These are phyloP conservation scores for Macrolepiota fuliginosa DNA, from an alignment of 768 basidiomycete genomes.

Conservation along the genomic window DNA sequence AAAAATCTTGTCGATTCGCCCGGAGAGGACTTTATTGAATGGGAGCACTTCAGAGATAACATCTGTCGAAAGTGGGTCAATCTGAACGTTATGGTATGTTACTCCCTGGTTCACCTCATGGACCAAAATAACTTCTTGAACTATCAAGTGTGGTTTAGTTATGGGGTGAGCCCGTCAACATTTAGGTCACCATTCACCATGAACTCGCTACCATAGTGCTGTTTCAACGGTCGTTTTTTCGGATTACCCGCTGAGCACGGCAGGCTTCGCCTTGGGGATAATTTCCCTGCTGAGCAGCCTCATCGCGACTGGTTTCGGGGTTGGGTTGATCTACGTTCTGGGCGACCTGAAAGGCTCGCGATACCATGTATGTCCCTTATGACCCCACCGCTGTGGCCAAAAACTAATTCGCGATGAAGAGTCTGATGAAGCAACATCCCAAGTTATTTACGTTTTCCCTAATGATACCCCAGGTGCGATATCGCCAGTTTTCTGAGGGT, in stretches of 20 bases:
- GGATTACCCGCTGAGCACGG: slow-evolving; percentile 5
- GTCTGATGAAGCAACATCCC: slow-evolving; percentile 6
- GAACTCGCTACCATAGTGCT: background rate
- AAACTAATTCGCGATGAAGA: background rate
- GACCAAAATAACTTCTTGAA: background rate
- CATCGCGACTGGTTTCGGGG: slow-evolving; percentile 14
- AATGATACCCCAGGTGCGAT: slow-evolving; percentile 10
- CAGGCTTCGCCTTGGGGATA: slow-evolving; percentile 9
- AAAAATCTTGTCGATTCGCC: background rate
- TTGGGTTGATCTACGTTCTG: slow-evolving; percentile 14
- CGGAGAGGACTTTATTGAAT: slow-evolving; percentile 6
- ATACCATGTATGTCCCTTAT: slow-evolving; percentile 4
- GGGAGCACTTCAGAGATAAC: slow-evolving; percentile 13
- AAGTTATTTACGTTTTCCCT: slow-evolving; percentile 7
- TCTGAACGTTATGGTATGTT: slow-evolving; percentile 14
- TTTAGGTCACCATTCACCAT: background rate
- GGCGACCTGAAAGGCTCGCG: slow-evolving; percentile 11
- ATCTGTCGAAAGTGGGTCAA: slow-evolving; percentile 13
- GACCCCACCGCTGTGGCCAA: background rate
- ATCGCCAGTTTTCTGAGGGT: too few species aligned
- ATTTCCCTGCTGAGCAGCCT: slow-evolving; percentile 14
- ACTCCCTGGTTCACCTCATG: background rate
- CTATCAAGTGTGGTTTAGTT: slow-evolving; percentile 3
- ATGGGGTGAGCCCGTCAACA: background rate
- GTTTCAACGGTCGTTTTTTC: slow-evolving; percentile 13